phyloP scores from a whole-genome alignment of 495 filamentous ascomycete genomes.

The Hypoxylon rickii region DNA sequence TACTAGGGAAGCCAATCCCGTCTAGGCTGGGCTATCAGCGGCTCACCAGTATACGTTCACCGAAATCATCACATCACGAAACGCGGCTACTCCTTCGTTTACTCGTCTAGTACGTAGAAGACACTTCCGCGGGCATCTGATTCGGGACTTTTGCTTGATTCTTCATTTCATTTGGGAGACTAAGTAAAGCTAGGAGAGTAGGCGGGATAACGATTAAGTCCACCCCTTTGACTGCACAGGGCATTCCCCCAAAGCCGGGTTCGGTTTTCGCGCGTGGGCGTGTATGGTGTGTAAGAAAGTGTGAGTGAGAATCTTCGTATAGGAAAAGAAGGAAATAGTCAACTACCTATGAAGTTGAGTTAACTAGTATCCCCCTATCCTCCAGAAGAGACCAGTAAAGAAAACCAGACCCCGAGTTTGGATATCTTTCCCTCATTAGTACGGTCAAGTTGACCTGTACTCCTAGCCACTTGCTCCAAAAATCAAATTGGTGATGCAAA shows the following conservation, averaged over 20 bases:
- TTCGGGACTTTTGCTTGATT: constrained; percentile 26
- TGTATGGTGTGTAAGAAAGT: no score
- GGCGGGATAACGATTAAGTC: constrained; percentile 60
- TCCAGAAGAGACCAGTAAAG: constrained; percentile 36
- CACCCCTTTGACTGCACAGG: constrained; percentile 72
- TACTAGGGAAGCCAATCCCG: no score
- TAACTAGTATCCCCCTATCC: constrained; percentile 5
- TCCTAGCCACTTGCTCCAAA: constrained; percentile 10
- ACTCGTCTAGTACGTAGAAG: no score
- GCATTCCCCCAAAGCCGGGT: constrained; percentile 74
- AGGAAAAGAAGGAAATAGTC: constrained; percentile 44
- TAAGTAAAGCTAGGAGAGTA: constrained; percentile 31
- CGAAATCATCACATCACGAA: no score
- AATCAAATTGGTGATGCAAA: constrained; percentile 11
- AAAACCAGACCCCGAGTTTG: constrained; percentile 33
- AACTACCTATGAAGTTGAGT: constrained; percentile 36
- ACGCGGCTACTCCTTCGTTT: no score
- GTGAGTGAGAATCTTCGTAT: constrained; percentile 32
- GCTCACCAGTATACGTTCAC: no score
- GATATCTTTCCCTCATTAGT: constrained; percentile 99
- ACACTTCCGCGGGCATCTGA: no score
- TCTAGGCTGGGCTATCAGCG: no score
- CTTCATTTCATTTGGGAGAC: constrained; percentile 5
- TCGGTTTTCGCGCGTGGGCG: background rate
- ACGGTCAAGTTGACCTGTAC: constrained; percentile 62